Conservation (phyloP, 768 basidiomycete genomes). For the Clathrus columnatus region DNA sequence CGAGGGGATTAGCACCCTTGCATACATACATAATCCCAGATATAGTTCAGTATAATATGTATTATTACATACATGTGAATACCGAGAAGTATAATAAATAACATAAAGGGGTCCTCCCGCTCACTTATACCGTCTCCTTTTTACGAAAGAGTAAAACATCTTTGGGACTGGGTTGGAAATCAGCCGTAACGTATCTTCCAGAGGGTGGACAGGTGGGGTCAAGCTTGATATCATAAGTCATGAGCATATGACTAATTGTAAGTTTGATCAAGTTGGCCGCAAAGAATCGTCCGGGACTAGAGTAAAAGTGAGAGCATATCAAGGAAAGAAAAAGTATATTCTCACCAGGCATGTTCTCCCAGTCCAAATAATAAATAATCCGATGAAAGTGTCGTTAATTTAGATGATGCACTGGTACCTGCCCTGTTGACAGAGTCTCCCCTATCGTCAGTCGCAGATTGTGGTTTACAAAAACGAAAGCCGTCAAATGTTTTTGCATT, state of each 20-base stretch:
- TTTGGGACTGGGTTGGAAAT: not conserved
- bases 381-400: constrained; percentile 24
- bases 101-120: too few relatives aligned
- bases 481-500: constrained; percentile 30
- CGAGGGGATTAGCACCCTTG: too few relatives aligned
- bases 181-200: not conserved
- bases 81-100: too few relatives aligned
- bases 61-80: too few relatives aligned
- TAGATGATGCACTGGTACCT: constrained; percentile 21
- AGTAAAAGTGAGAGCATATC: not conserved
- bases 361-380: constrained; percentile 31
- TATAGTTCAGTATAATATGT: too few relatives aligned
- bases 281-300: constrained; percentile 14
- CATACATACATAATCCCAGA: too few relatives aligned
- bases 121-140: not conserved
- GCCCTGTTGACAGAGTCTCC: constrained; percentile 25
- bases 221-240: constrained; percentile 25
- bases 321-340: not conserved
- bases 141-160: not conserved
- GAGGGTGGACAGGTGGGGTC: constrained; percentile 1
- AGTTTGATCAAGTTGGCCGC: constrained; percentile 13
- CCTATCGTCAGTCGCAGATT: constrained; percentile 18
- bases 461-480: constrained; percentile 34
- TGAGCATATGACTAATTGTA: constrained; percentile 13
- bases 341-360: constrained; percentile 25